A percentile compares a stretch with the other conserved stretches of the same genome.
phyloP scores from a whole-genome alignment of 139 green algal species.

The Volvox reticuliferus region DNA sequence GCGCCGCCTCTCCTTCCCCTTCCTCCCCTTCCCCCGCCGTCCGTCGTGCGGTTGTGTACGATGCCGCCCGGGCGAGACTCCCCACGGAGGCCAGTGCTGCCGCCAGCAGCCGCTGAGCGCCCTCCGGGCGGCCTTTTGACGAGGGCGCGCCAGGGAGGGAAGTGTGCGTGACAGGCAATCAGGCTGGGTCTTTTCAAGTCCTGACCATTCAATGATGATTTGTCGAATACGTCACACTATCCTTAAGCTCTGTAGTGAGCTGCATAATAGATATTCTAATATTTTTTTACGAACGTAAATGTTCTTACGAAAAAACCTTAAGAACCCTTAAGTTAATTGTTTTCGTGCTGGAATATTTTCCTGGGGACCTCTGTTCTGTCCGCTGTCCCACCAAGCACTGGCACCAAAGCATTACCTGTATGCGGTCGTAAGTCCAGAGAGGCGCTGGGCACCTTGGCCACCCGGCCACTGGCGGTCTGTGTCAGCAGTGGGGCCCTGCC shows the following conservation, averaged over 20 bases:
- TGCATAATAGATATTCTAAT: too few species aligned
- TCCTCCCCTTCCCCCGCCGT: neutral
- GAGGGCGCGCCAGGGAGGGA: neutral
- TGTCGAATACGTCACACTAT: too few species aligned
- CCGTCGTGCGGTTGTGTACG: neutral
- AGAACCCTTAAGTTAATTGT: too few species aligned
- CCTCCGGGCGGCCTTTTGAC: neutral
- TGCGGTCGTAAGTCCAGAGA: constrained; percentile 16
- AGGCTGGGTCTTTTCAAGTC: too few species aligned
- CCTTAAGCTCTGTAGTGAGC: too few species aligned
- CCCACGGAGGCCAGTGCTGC: constrained; percentile 9
- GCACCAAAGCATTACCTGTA: neutral
- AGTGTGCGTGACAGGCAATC: too few species aligned
- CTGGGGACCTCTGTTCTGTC: too few species aligned
- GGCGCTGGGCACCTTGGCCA: neutral
- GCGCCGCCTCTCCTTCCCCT: neutral
- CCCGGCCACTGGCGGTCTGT: constrained; percentile 6
- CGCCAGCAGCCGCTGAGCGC: constrained; percentile 32
- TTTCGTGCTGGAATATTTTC: too few species aligned
- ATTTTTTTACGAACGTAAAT: too few species aligned
- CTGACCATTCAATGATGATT: too few species aligned
- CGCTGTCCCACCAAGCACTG: too few species aligned
- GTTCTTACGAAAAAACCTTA: too few species aligned
- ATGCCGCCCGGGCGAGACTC: neutral
- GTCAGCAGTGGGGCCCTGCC: neutral